Conservation (phyloP, 768 basidiomycete species). For the Lactarius evosmus region DNA sequence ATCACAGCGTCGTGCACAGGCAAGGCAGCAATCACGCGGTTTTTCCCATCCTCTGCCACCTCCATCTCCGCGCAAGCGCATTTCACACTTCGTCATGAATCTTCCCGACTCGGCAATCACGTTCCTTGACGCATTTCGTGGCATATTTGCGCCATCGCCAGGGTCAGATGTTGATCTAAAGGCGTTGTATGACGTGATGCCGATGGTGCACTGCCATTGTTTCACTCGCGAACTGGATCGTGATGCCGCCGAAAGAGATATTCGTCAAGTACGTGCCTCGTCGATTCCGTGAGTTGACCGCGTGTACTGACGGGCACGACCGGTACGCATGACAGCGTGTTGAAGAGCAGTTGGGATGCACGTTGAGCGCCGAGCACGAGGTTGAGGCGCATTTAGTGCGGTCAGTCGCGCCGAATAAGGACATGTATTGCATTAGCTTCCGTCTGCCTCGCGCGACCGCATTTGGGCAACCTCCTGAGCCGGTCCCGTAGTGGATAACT, state of each 20-base stretch:
- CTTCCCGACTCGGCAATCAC: constrained; percentile 87
- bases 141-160: constrained; percentile 49
- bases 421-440: constrained; percentile 98
- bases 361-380: constrained; percentile 48
- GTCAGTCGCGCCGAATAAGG: constrained; percentile 92
- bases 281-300: constrained; percentile 13
- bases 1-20: constrained; percentile 46
- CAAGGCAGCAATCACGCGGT: constrained; percentile 33
- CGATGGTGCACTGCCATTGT: constrained; percentile 93
- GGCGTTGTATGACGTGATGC: constrained; percentile 48
- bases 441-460: constrained; percentile 52
- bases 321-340: constrained; percentile 53
- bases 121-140: constrained; percentile 87
- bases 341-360: constrained; percentile 56
- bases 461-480: constrained; percentile 26
- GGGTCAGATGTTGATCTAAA: constrained; percentile 43
- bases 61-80: constrained; percentile 47
- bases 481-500: background rate
- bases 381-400: constrained; percentile 72
- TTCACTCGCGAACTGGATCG: constrained; percentile 83
- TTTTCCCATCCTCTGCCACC: background rate
- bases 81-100: constrained; percentile 97
- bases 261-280: constrained; percentile 60
- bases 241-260: constrained; percentile 69
- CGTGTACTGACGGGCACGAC: constrained; percentile 9